Evolutionary conservation across 116 monocot genomes (phyloP).

Genomic region (Dioscorea cayenensis): DNA sequence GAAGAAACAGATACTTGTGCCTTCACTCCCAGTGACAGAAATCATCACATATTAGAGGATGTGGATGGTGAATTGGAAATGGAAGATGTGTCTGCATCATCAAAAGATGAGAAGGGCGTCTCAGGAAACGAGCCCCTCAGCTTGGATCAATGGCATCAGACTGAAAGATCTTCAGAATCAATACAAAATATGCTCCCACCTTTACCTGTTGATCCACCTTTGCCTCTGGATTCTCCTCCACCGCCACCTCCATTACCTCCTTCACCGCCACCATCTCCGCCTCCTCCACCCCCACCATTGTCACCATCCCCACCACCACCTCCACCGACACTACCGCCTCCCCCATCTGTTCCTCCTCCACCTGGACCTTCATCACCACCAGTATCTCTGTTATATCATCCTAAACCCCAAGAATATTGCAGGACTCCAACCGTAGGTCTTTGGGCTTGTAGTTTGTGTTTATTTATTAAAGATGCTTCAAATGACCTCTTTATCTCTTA

Average conservation of each 20-base stretch:
- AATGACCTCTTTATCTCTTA: not conserved
- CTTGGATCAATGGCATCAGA: conserved; percentile 7
- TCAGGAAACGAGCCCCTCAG: conserved; percentile 12
- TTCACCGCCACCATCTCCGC: conserved; percentile 14
- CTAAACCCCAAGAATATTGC: conserved; percentile 35
- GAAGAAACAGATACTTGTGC: conserved; percentile 36
- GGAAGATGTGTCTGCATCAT: conserved; percentile 51
- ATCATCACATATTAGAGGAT: conserved; percentile 27
- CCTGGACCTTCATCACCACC: conserved; percentile 32
- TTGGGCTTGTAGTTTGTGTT: not conserved
- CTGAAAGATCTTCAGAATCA: conserved; percentile 10
- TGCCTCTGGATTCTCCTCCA: conserved; percentile 48
- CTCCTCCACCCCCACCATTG: conserved; percentile 23
- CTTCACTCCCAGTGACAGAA: conserved; percentile 26
- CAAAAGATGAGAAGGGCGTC: conserved; percentile 20
- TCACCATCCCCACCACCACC: conserved; percentile 34
- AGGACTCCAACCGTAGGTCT: conserved; percentile 44
- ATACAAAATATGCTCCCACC: conserved; percentile 20
- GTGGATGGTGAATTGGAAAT: conserved; percentile 58
- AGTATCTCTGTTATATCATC: conserved; percentile 23
- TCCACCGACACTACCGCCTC: conserved; percentile 26
- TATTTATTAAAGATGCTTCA: conserved; percentile 7
- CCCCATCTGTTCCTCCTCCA: conserved; percentile 39
- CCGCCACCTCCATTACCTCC: conserved; percentile 20
- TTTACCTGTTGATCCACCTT: conserved; percentile 34